Evolutionary conservation across 2,329 filamentous ascomycete genomes (phyloP).

Genomic region (Trichoderma sp.): DNA sequence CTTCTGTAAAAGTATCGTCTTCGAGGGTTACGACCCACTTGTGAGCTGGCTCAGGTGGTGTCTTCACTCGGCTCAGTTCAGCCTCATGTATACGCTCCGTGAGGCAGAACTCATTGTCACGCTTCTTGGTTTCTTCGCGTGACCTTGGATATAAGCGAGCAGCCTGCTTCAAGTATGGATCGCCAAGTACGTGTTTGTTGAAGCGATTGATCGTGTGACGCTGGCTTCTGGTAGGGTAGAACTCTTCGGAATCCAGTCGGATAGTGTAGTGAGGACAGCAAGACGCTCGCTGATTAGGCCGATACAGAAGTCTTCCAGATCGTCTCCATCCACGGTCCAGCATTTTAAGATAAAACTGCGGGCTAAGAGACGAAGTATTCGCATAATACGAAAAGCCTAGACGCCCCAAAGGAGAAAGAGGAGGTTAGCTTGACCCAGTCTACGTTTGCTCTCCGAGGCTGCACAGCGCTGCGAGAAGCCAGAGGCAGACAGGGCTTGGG

Average conservation of each 20-base stretch:
- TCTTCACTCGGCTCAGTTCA: slow-evolving; percentile 58
- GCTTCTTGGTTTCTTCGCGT: slow-evolving; percentile 64
- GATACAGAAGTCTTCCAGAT: slow-evolving; percentile 71
- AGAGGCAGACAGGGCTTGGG: not conserved
- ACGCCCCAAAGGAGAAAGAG: not conserved
- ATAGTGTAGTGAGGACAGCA: slow-evolving; percentile 94
- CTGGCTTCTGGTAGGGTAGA: slow-evolving; percentile 71
- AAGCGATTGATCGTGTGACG: slow-evolving; percentile 76
- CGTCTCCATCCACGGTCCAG: slow-evolving; percentile 78
- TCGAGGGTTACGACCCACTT: slow-evolving; percentile 71
- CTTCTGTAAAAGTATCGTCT: slow-evolving; percentile 68
- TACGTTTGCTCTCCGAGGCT: too few relatives aligned
- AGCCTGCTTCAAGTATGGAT: slow-evolving; percentile 65
- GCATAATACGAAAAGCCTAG: slow-evolving; percentile 75
- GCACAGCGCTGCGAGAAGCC: not conserved
- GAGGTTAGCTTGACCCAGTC: not conserved
- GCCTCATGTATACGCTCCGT: slow-evolving; percentile 68
- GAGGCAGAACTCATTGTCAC: slow-evolving; percentile 69
- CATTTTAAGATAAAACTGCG: slow-evolving; percentile 69
- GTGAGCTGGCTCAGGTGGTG: slow-evolving; percentile 66
- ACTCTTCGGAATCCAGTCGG: slow-evolving; percentile 66
- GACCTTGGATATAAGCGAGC: slow-evolving; percentile 67
- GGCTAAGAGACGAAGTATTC: slow-evolving; percentile 60
- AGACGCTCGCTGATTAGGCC: slow-evolving; percentile 74
- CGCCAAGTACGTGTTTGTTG: slow-evolving; percentile 70